Evolutionary conservation across 1,284 basidiomycete genomes (phyloP).

Genomic region (Rhizopogon parksii): DNA sequence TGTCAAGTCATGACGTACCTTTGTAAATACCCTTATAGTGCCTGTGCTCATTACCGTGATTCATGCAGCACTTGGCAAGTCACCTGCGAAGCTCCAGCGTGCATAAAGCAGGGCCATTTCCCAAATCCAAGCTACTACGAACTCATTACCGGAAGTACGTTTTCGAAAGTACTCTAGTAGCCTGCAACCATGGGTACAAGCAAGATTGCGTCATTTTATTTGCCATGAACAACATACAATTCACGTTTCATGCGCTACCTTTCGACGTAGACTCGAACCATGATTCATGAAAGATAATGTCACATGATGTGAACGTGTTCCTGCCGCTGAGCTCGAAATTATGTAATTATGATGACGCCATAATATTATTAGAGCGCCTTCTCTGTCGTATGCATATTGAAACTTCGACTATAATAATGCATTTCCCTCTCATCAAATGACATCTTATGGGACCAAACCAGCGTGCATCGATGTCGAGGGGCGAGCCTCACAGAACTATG

Average conservation of each 20-base stretch:
- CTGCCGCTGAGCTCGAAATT: not conserved
- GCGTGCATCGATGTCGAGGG: conserved; percentile 8
- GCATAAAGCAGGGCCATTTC: not conserved
- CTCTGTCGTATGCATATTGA: too few species aligned
- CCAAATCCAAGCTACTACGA: too few species aligned
- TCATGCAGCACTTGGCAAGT: not conserved
- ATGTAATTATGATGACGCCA: not conserved
- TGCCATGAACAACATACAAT: too few species aligned
- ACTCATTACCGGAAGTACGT: not conserved
- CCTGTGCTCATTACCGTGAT: not conserved
- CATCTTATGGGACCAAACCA: not conserved
- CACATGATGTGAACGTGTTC: not conserved
- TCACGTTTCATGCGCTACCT: too few species aligned
- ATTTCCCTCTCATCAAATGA: conserved; percentile 2
- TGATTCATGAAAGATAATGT: not conserved
- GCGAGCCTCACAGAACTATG: not conserved
- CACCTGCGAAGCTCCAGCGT: not conserved
- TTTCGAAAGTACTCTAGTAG: not conserved
- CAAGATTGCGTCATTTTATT: too few species aligned
- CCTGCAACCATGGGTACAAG: too few species aligned
- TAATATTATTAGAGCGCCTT: too few species aligned
- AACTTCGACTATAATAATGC: too few species aligned
- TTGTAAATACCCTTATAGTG: not conserved
- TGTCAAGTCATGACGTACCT: not conserved
- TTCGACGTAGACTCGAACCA: too few species aligned